A percentile compares a stretch with the other conserved stretches of the same genome.
Evolutionary conservation across 2,329 filamentous ascomycete genomes (phyloP).

Genomic region (Aspergillus neoniger): DNA sequence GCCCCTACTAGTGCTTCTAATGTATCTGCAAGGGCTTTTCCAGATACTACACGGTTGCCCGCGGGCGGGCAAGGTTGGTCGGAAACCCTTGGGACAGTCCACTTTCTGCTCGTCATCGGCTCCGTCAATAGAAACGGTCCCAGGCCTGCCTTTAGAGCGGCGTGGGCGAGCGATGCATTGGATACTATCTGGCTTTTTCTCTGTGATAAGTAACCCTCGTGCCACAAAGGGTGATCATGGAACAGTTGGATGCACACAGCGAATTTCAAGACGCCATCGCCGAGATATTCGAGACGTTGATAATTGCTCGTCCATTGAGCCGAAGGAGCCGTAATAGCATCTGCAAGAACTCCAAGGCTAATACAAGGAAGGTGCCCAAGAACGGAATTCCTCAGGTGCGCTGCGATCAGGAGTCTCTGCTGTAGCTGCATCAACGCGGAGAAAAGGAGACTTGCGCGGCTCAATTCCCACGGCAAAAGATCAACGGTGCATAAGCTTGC

Average conservation of each 20-base stretch:
- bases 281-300: background rate
- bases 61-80: background rate
- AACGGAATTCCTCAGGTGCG: background rate
- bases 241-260: slow-evolving; percentile 1
- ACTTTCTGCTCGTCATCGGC: background rate
- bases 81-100: background rate
- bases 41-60: background rate
- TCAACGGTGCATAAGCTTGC: slow-evolving; percentile 3
- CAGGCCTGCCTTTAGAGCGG: slow-evolving; percentile 1
- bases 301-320: slow-evolving; percentile 5
- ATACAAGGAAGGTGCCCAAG: background rate
- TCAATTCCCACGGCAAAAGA: slow-evolving; percentile 1
- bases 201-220: background rate
- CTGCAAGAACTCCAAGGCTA: slow-evolving; percentile 1
- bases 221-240: slow-evolving; percentile 1
- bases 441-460: slow-evolving; percentile 1
- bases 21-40: slow-evolving; percentile 1
- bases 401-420: slow-evolving; percentile 1
- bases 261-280: slow-evolving; percentile 1
- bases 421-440: background rate
- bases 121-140: background rate
- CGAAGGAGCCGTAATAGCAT: slow-evolving; percentile 2
- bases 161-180: background rate
- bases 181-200: slow-evolving; percentile 4
- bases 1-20: slow-evolving; percentile 5